Percentiles rank a stretch among this genome's conserved stretches.
phyloP scores from a whole-genome alignment of 345 rosid genomes.

The rapeseed (Brassica napus) region DNA sequence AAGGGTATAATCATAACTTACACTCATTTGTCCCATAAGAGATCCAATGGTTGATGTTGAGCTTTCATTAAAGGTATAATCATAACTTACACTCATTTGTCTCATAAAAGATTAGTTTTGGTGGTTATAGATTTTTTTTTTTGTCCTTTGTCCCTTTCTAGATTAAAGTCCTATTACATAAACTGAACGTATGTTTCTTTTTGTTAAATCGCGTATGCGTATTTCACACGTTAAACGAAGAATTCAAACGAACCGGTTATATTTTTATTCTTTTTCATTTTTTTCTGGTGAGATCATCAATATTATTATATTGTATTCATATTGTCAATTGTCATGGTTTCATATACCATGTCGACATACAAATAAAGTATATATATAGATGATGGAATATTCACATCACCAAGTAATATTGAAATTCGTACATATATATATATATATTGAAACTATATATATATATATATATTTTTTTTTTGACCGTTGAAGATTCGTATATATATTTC shows the following conservation, averaged over 20 bases:
- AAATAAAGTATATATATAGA: neutral
- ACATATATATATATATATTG: neutral
- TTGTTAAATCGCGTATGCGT: slow-evolving; percentile 6
- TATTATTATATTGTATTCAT: neutral
- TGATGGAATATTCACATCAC: neutral
- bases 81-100: no score
- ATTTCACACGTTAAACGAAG: slow-evolving; percentile 28
- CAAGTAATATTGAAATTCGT: neutral
- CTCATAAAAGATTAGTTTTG: no score
- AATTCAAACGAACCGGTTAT: slow-evolving; percentile 32
- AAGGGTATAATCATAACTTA: no score
- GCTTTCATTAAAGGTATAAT: no score
- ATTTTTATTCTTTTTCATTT: slow-evolving; percentile 4
- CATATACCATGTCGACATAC: slow-evolving; percentile 30
- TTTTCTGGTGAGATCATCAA: slow-evolving; percentile 20
- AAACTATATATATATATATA: no score
- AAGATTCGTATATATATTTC: neutral
- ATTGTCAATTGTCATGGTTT: neutral
- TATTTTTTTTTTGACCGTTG: no score
- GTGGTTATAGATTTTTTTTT: no score
- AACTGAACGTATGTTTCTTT: slow-evolving; percentile 2
- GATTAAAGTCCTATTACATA: no score
- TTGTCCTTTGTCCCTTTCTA: no score
- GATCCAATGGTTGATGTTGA: no score
- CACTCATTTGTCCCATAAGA: no score